phyloP scores from a whole-genome alignment of 75 land plant species.

The Azolla pinnata region DNA sequence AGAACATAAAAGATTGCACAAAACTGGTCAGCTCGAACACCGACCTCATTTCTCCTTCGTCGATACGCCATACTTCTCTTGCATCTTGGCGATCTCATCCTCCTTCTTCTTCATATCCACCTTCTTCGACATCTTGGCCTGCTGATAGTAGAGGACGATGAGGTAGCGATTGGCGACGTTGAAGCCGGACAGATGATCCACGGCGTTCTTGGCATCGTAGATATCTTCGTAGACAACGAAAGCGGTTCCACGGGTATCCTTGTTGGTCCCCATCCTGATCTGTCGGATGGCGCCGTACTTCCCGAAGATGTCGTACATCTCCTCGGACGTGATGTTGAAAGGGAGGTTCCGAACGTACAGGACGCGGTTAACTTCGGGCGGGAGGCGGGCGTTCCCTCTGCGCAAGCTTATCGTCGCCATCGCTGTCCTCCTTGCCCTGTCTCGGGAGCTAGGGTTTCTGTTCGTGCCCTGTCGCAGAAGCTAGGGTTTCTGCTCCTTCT shows the following conservation, averaged over 20 bases:
- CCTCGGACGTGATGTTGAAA: slow-evolving; percentile 93
- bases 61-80: slow-evolving; percentile 87
- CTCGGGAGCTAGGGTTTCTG: too few relatives aligned
- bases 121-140: slow-evolving; percentile 92
- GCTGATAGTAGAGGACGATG: slow-evolving; percentile 92
- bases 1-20: too few relatives aligned
- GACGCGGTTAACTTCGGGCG: slow-evolving; percentile 92
- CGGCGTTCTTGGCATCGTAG: slow-evolving; percentile 97
- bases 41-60: slow-evolving; percentile 48
- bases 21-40: neutral
- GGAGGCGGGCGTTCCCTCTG: slow-evolving; percentile 79
- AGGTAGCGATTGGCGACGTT: slow-evolving; percentile 92
- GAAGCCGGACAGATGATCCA: slow-evolving; percentile 95
- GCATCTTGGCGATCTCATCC: slow-evolving; percentile 64
- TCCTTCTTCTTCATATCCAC: slow-evolving; percentile 90
- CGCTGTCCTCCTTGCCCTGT: too few relatives aligned
- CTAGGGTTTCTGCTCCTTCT: too few relatives aligned
- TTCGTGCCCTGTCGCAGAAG: too few relatives aligned
- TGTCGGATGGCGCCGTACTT: slow-evolving; percentile 95
- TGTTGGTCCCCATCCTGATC: slow-evolving; percentile 81
- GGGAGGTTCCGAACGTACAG: slow-evolving; percentile 90
- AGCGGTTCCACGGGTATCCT: slow-evolving; percentile 94
- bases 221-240: slow-evolving; percentile 97
- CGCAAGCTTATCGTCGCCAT: slow-evolving; percentile 82
- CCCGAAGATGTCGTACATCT: slow-evolving; percentile 98